Evolutionary conservation across 352 stramenopile genomes (phyloP), one percentile per base, ranked within the genome.

Genomic region (Globisporangium echinulatum): DNA sequence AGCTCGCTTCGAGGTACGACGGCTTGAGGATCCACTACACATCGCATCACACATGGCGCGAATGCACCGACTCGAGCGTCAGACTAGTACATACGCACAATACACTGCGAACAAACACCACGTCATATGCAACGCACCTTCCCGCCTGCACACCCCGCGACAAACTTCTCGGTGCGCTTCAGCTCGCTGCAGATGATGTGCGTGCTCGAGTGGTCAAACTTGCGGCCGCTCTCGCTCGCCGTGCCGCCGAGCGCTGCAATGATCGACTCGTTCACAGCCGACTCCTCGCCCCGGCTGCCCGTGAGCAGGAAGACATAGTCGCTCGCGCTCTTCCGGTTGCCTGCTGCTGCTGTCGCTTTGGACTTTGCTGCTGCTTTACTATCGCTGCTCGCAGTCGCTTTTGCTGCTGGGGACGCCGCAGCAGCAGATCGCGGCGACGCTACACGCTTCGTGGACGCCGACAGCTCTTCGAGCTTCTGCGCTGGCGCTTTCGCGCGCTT

Each of bases 101-200:
- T 6, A 11, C 7, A 15, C 36, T 44, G 49, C 37, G 37, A 9
- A 37, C 5, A 64, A 11, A 38, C 53, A 1, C 14, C 33, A 25
- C 9, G 33, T 33, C 52, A 19, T 3, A 5, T 36, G 15, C 17
- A 7, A 59, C 70, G 17, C 58, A 94, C 85, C 79, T 95, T 95
- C 48, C 86, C 86, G 58, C 79, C 70, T 5, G 84, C 82, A 56
- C 85, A 94, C 19, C 82, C 86, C 37, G 82, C 79, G 17, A 95
- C 74, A 57, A 95, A 91, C 62, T 95, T 95, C 61, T 95, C 86
- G 4, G 86, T 95, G 3, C 86, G 79, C 69, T 92, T 92, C 36
- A 95, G 73, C 58, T 94, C 82, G 42, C 77, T 92, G 65, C 82
- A 94, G 59, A 95, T 91, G 64, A 95, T 88, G 65, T 95, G 82